Conservation (phyloP, 2,329 filamentous ascomycete genomes). For the Botryotinia convoluta region DNA sequence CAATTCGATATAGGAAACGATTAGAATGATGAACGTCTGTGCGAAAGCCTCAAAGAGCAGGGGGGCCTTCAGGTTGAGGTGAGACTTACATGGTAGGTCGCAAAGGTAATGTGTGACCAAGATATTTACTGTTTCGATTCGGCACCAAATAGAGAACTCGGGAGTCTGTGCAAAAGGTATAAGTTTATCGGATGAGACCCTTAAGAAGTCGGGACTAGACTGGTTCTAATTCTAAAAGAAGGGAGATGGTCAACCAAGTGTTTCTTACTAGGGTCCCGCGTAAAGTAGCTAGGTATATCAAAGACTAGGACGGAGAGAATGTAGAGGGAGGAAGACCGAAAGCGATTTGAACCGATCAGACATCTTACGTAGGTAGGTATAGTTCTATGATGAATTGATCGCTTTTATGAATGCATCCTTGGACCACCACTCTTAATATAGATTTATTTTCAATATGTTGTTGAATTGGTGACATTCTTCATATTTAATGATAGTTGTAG, state of each 20-base stretch:
- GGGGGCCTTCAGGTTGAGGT: background rate
- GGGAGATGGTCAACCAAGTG: background rate
- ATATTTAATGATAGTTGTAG: background rate
- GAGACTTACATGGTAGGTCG: background rate
- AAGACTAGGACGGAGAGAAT: background rate
- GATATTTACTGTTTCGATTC: constrained; percentile 3
- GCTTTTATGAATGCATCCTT: background rate
- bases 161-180: constrained; percentile 12
- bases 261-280: background rate
- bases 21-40: background rate
- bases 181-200: background rate
- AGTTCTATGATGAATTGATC: background rate
- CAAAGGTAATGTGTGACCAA: background rate
- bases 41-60: constrained; percentile 5
- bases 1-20: background rate
- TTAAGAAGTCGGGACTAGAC: background rate
- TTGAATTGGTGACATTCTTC: background rate
- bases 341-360: background rate
- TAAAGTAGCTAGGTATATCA: background rate
- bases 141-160: constrained; percentile 5
- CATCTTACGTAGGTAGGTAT: background rate
- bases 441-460: background rate
- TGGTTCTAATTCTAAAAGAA: background rate
- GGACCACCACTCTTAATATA: background rate
- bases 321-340: background rate